phyloP scores from a whole-genome alignment of 805 yeast genomes.

The Lachancea waltii region DNA sequence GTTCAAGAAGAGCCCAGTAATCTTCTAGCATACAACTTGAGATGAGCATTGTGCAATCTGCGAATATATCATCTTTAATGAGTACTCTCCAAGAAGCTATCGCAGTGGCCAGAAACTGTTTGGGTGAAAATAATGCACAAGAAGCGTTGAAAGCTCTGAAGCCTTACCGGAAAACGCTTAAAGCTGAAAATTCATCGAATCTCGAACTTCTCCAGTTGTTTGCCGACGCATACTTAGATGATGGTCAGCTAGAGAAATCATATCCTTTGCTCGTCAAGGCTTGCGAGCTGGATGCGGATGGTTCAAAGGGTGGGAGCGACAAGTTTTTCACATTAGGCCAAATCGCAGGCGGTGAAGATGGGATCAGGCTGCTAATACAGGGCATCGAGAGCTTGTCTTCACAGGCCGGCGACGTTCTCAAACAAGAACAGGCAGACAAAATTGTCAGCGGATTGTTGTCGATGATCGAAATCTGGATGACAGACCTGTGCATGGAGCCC shows the following conservation, averaged over 20 bases:
- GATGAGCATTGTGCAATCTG: slow-evolving; percentile 11
- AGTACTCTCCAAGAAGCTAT: slow-evolving; percentile 14
- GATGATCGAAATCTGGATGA: slow-evolving; percentile 94
- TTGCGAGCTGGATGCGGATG: slow-evolving; percentile 64
- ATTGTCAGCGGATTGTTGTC: slow-evolving; percentile 75
- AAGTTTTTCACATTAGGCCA: slow-evolving; percentile 90
- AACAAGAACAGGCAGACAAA: slow-evolving; percentile 44
- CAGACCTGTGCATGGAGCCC: slow-evolving; percentile 90
- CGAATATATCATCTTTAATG: slow-evolving; percentile 11
- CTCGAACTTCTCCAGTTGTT: slow-evolving; percentile 46
- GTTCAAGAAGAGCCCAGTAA: no score
- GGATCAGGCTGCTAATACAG: slow-evolving; percentile 51
- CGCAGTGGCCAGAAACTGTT: slow-evolving; percentile 20
- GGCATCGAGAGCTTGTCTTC: slow-evolving; percentile 45
- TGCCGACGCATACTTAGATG: slow-evolving; percentile 77
- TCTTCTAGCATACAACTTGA: no score
- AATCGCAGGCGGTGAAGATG: slow-evolving; percentile 75
- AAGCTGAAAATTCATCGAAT: slow-evolving; percentile 27
- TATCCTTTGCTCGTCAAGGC: slow-evolving; percentile 53
- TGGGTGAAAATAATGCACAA: slow-evolving; percentile 25
- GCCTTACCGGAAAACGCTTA: slow-evolving; percentile 27
- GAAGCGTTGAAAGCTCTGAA: slow-evolving; percentile 34
- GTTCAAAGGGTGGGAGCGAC: slow-evolving; percentile 55
- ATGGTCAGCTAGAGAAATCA: slow-evolving; percentile 73
- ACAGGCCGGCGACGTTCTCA: slow-evolving; percentile 22